These are phyloP conservation scores for Rhodosporidiobolus odoratus DNA, from an alignment of 768 basidiomycete genomes.

Conservation along the genomic window DNA sequence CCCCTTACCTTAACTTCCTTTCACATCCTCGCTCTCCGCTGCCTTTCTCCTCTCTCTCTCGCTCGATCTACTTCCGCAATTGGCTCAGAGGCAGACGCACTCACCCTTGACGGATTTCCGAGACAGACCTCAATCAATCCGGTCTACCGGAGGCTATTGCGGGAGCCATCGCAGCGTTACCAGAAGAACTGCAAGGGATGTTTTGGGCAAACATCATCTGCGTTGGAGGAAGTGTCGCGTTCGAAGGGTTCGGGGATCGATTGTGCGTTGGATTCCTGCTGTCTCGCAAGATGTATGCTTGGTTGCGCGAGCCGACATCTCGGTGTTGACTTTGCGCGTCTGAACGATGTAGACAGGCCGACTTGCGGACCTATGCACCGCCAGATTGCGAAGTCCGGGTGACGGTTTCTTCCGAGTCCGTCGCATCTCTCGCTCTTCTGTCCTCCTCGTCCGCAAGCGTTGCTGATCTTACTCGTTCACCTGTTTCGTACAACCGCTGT, in stretches of 20 bases:
- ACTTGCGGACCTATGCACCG: slow-evolving; percentile 76
- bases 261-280: slow-evolving; percentile 55
- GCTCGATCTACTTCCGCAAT: neutral
- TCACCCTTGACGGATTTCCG: neutral
- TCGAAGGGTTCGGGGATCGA: slow-evolving; percentile 67
- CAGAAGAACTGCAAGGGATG: slow-evolving; percentile 77
- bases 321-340: neutral
- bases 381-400: slow-evolving; percentile 68
- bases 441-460: slow-evolving; percentile 54
- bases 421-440: slow-evolving; percentile 24
- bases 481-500: neutral
- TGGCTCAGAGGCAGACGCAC: neutral
- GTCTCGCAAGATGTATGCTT: neutral
- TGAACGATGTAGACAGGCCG: slow-evolving; percentile 56
- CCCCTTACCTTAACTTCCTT: neutral
- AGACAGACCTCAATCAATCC: slow-evolving; percentile 67
- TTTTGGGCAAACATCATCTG: slow-evolving; percentile 92
- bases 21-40: neutral
- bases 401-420: slow-evolving; percentile 69
- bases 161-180: slow-evolving; percentile 66
- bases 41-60: neutral
- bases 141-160: slow-evolving; percentile 74
- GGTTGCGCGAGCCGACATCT: slow-evolving; percentile 22
- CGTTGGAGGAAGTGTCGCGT: slow-evolving; percentile 73
- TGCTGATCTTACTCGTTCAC: slow-evolving; percentile 40